These are phyloP conservation scores for Ganoderma resinaceum DNA, from an alignment of 1,284 basidiomycete species.

Conservation along the genomic window DNA sequence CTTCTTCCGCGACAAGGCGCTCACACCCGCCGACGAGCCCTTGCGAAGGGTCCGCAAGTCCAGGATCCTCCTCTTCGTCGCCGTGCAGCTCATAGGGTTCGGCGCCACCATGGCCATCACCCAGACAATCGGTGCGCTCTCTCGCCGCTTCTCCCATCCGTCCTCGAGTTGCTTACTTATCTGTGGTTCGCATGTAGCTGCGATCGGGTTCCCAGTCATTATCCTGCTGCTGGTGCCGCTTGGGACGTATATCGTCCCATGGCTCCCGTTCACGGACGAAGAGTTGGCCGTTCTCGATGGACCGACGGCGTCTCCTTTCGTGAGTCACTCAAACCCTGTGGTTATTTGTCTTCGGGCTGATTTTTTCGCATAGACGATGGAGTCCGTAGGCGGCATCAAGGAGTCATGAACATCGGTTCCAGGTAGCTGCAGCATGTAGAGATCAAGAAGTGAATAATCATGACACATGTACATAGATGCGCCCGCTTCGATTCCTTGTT, in stretches of 20 bases:
- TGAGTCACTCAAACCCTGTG: conserved; percentile 46
- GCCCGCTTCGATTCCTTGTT: not conserved
- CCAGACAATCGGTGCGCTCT: conserved; percentile 81
- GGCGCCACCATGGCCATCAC: conserved; percentile 92
- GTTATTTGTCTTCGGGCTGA: not conserved
- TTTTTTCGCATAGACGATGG: conserved; percentile 47
- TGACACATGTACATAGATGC: not conserved
- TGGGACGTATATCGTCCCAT: conserved; percentile 77
- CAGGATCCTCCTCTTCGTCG: conserved; percentile 80
- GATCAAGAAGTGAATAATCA: not conserved
- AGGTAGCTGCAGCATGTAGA: not conserved
- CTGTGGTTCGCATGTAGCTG: conserved; percentile 54
- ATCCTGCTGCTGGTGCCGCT: conserved; percentile 91
- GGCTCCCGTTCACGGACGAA: conserved; percentile 78
- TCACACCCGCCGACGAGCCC: conserved; percentile 72
- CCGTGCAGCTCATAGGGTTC: conserved; percentile 86
- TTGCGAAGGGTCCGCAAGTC: conserved; percentile 78
- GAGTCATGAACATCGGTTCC: not conserved
- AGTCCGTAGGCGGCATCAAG: conserved; percentile 50
- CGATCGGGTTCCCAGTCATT: conserved; percentile 92
- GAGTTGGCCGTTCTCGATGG: conserved; percentile 90
- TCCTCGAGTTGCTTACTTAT: not conserved
- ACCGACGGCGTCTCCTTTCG: conserved; percentile 84
- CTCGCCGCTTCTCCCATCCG: conserved; percentile 4
- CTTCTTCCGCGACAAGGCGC: conserved; percentile 76